These are phyloP conservation scores for Fusarium denticulatum DNA, from an alignment of 2,329 filamentous ascomycete species.

Conservation along the genomic window DNA sequence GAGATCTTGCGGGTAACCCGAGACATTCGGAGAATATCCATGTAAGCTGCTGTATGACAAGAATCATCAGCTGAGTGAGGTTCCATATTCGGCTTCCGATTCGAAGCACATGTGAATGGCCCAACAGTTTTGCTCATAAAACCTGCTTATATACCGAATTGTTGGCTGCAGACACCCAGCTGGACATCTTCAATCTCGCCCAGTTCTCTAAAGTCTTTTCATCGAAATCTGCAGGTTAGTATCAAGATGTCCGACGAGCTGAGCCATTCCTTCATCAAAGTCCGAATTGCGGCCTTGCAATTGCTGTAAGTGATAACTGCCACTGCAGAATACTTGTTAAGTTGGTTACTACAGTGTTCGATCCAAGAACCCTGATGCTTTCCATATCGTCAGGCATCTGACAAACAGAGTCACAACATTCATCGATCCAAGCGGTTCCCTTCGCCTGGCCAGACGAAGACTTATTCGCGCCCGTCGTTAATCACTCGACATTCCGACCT, in stretches of 20 bases:
- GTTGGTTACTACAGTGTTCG: constrained; percentile 8
- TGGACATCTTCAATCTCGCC: not conserved
- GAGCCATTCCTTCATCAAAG: constrained; percentile 54
- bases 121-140: not conserved
- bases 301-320: constrained; percentile 54
- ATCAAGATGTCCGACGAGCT: constrained; percentile 53
- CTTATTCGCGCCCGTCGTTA: constrained; percentile 37
- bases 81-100: constrained; percentile 22
- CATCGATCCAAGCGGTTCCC: constrained; percentile 21
- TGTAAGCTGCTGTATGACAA: constrained; percentile 16
- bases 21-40: not conserved
- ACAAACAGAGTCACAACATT: constrained; percentile 40
- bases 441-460: constrained; percentile 37
- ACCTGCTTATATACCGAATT: not conserved
- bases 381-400: constrained; percentile 34
- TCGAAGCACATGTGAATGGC: not conserved
- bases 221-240: not conserved
- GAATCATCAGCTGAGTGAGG: constrained; percentile 18
- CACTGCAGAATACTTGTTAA: not conserved
- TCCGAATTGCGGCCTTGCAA: constrained; percentile 60
- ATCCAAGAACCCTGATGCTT: not conserved
- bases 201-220: not conserved
- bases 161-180: not conserved
- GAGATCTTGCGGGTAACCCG: not conserved
- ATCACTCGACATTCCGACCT: not conserved